Evolutionary conservation across 2,329 filamentous ascomycete species (phyloP), one percentile per base, ranked within the genome.

Genomic region (Chrysoporthe austroafricana): DNA sequence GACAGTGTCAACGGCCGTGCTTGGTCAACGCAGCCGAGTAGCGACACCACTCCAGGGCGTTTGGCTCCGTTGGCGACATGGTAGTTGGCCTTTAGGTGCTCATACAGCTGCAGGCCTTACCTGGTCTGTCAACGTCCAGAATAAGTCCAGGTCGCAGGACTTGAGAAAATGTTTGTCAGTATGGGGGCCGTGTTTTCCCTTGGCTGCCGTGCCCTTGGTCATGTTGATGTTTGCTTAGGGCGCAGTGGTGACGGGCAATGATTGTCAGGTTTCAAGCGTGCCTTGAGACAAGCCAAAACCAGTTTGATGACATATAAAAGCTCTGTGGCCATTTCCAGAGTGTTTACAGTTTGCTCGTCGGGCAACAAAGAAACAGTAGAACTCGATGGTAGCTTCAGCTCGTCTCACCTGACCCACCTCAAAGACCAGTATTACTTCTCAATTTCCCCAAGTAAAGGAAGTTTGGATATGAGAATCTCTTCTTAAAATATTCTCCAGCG

Each of bases 191-290:
- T 42, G 14, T 7, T 42, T 34, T 4, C 21, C 21, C 8, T 3
- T 21, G 34, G 16, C 9, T 13, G 60, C 18, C 21, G 34, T 59
- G 26, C 43, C 57, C 32, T 6, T 26, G 26, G 26, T 26, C 26
- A 42, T 59, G 21, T 3, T 59, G 16, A 21, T 54, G 60, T 62
- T 62, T 62, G 44, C 46, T 16, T 62, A 9, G 21, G 43, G 32
- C 11, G 59, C 34, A 26, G 6, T 46, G 43, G 7, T n/a, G 16
- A 9, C 21, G 18, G 16, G 9, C 5, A 34, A 61, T 46, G 39
- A 43, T 7, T 34, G 21, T 26, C 13, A 60, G 13, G 57, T 61
- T 46, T 61, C 58, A 26, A 26, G 18, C 13, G 44, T 21, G 21
- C 9, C 43, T 39, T 11, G 13, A 36, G 43, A 62, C 42, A 62